Base-by-base conservation (phyloP, 2,329 filamentous ascomycete species). In the Botrytis fragariae region DNA sequence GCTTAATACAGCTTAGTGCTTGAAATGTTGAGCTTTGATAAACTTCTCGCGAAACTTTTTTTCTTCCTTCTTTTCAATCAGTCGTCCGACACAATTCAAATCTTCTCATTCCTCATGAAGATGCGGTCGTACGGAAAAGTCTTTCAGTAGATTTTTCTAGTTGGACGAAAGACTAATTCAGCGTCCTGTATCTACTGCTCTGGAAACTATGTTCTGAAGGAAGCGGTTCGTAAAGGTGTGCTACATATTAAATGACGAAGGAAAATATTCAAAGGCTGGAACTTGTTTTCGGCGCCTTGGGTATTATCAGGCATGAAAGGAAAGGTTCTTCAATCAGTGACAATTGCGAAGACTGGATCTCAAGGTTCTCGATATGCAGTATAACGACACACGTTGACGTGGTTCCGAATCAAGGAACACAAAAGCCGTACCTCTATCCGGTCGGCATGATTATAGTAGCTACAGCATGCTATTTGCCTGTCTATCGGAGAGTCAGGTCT, bases 141-240 rank as follows among this genome's bases (percentile, higher is more conserved):
- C 86, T 88, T 88, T 88, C 87, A 88, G 84, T 88, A 88, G 85
- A 83, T 79, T 82, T 82, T 82, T 83, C 82, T 78, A 82, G 84
- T 84, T 85, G 87, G 86, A 90, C 88, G 90, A 87, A 82, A 92
- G 89, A 92, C 84, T 78, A 83, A 88, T 83, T 79, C 80, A 82
- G 88, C 91, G 86, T 89, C 90, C 90, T 91, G 92, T 94, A 94
- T 94, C 92, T 94, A 91, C 92, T 93, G 90, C 91, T 90, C 90
- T 92, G 87, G 91, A 94, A 88, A 90, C 74, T 76, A 83, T 84
- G 83, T 85, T 86, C 86, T 93, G 92, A 93, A 88, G 89, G 90
- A 90, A 84, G 91, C 90, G 86, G 92, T 91, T 94, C 92, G 92
- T 86, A 93, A 91, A 90, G 90, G 90, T 90, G 51, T 88, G 90